phyloP scores from a whole-genome alignment of 2,329 filamentous ascomycete species.

The Xylaria sp. region DNA sequence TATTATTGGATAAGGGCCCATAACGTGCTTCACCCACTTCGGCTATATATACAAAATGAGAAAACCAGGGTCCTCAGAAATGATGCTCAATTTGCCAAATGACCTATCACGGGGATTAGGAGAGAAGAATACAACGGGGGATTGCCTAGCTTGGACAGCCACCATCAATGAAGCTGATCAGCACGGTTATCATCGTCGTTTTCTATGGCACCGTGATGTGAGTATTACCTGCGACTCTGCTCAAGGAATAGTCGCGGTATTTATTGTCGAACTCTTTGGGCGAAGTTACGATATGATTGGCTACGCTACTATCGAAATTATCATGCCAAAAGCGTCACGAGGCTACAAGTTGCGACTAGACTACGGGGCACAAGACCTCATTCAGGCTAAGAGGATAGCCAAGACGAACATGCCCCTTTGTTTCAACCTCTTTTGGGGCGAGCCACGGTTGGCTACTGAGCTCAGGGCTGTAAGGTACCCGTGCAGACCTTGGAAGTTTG shows the following conservation, averaged over 20 bases:
- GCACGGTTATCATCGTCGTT: constrained; percentile 11
- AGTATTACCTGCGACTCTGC: no score
- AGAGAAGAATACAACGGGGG: constrained; percentile 15
- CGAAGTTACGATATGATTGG: background rate
- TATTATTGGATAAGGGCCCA: constrained; percentile 7
- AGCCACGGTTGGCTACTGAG: constrained; percentile 35
- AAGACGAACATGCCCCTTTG: constrained; percentile 36
- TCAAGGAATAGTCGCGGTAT: constrained; percentile 11
- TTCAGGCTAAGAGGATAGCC: constrained; percentile 31
- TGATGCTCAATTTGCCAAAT: constrained; percentile 42
- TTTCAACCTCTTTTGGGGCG: constrained; percentile 32
- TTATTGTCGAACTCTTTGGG: background rate
- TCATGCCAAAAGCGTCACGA: constrained; percentile 23
- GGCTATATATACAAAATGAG: constrained; percentile 28
- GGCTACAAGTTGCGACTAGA: constrained; percentile 8
- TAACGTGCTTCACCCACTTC: constrained; percentile 12
- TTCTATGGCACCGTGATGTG: constrained; percentile 18
- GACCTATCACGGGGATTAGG: constrained; percentile 39
- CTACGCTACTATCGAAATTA: constrained; percentile 13
- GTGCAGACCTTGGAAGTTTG: constrained; percentile 39
- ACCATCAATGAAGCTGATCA: constrained; percentile 9
- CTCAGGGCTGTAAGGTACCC: constrained; percentile 45
- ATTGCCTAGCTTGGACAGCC: constrained; percentile 19
- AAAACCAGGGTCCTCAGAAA: constrained; percentile 41
- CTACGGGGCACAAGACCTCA: constrained; percentile 20